Conservation (phyloP, 768 basidiomycete genomes). For the Boletus vermiculosoides region DNA sequence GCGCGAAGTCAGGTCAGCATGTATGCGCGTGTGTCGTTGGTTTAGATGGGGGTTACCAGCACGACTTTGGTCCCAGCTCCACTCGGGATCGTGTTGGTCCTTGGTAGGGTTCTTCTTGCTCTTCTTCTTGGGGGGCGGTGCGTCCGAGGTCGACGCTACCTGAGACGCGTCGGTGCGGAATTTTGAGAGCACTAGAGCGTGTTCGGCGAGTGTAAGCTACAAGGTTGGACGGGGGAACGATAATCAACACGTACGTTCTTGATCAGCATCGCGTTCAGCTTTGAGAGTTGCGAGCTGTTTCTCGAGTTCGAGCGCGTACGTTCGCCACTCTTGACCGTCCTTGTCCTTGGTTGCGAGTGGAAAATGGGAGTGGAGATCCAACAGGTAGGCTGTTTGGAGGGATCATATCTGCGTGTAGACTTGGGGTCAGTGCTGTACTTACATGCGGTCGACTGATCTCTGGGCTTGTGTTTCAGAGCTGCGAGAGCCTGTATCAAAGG, state of each 20-base stretch:
- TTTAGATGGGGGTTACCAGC: constrained; percentile 8
- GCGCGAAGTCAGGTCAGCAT: background rate
- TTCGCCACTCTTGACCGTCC: constrained; percentile 18
- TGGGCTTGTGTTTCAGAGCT: constrained; percentile 27
- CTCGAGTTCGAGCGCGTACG: constrained; percentile 33
- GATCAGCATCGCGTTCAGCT: constrained; percentile 22
- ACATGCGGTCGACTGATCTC: constrained; percentile 26
- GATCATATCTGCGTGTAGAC: background rate
- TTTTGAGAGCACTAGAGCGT: constrained; percentile 21
- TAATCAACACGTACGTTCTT: constrained; percentile 19
- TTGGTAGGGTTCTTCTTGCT: constrained; percentile 22
- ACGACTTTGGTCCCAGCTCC: constrained; percentile 24
- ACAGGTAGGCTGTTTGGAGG: constrained; percentile 25
- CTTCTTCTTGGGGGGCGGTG: constrained; percentile 28
- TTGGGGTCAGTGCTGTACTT: background rate
- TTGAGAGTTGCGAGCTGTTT: constrained; percentile 21
- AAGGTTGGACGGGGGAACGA: background rate
- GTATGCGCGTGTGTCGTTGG: background rate
- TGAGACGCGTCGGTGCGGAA: constrained; percentile 15
- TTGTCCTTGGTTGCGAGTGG: constrained; percentile 9
- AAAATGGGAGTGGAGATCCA: constrained; percentile 29
- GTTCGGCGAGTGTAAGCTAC: background rate
- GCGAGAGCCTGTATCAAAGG: constrained; percentile 16
- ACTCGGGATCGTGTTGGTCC: constrained; percentile 15
- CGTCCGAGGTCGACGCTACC: constrained; percentile 12